Evolutionary conservation across 2,329 filamentous ascomycete species (phyloP).

Genomic region (Aspergillus sp.): DNA sequence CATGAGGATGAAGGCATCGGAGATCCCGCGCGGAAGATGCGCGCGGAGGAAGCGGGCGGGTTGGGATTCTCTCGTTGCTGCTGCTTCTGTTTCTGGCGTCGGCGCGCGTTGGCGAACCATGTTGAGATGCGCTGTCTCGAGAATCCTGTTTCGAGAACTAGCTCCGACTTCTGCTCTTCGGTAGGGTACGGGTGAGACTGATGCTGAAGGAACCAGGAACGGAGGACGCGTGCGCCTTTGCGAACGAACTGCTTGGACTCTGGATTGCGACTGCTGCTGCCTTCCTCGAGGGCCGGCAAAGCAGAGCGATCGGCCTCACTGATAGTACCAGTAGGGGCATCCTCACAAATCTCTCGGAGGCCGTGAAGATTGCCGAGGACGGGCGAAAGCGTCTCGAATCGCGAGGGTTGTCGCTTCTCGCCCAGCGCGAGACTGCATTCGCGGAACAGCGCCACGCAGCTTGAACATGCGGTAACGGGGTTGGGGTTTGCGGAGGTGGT

Average conservation of each 20-base stretch:
- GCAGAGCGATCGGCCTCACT: not conserved
- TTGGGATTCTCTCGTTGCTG: slow-evolving; percentile 16
- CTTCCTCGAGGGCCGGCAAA: not conserved
- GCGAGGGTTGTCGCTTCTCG: slow-evolving; percentile 46
- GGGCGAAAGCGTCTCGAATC: slow-evolving; percentile 49
- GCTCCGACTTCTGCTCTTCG: slow-evolving; percentile 45
- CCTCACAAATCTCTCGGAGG: slow-evolving; percentile 41
- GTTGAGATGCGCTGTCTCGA: slow-evolving; percentile 48
- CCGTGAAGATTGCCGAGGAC: slow-evolving; percentile 53
- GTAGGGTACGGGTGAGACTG: slow-evolving; percentile 51
- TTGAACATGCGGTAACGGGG: slow-evolving; percentile 50
- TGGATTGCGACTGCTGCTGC: not conserved
- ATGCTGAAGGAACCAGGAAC: slow-evolving; percentile 49
- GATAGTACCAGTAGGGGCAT: slow-evolving; percentile 11
- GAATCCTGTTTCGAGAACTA: slow-evolving; percentile 47
- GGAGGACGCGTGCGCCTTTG: slow-evolving; percentile 46
- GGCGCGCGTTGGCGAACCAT: slow-evolving; percentile 54
- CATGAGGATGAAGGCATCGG: slow-evolving; percentile 40
- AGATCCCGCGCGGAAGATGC: slow-evolving; percentile 41
- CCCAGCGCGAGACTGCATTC: slow-evolving; percentile 51
- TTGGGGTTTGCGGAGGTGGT: slow-evolving; percentile 51
- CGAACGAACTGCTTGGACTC: slow-evolving; percentile 43
- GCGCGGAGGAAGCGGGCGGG: not conserved
- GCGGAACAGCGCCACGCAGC: slow-evolving; percentile 52
- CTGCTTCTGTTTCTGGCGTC: slow-evolving; percentile 44